A percentile compares a stretch with the other conserved stretches of the same genome.
Evolutionary conservation across 768 basidiomycete species (phyloP).

Genomic region (Neoboletus brunneissimus): DNA sequence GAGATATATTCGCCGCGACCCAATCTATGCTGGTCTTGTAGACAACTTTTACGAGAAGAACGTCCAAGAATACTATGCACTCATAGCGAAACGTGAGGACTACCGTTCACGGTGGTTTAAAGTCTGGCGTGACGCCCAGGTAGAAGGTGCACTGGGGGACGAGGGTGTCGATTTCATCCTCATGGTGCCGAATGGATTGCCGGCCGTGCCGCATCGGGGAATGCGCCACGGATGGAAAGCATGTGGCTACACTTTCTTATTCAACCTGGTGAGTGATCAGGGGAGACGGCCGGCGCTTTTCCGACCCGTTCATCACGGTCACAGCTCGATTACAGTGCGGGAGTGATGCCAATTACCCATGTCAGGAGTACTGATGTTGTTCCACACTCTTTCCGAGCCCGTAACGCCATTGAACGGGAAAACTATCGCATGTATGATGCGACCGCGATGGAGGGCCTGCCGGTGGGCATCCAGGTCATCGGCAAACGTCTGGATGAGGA

Average conservation of each 20-base stretch:
- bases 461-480: conserved; percentile 43
- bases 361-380: conserved; percentile 38
- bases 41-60: conserved; percentile 49
- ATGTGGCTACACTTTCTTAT: conserved; percentile 63
- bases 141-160: conserved; percentile 29
- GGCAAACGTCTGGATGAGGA: conserved; percentile 47
- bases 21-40: conserved; percentile 52
- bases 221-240: conserved; percentile 56
- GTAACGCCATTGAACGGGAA: conserved; percentile 39
- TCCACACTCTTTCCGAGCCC: conserved; percentile 20
- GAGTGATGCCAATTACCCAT: conserved; percentile 43
- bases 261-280: conserved; percentile 49
- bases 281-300: not conserved
- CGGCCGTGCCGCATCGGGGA: conserved; percentile 54
- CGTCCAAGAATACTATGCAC: conserved; percentile 47
- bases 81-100: conserved; percentile 44
- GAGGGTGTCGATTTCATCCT: conserved; percentile 59
- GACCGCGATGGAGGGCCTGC: conserved; percentile 42
- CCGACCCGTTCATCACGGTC: not conserved
- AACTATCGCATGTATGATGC: conserved; percentile 43
- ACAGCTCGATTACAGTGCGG: conserved; percentile 45
- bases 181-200: conserved; percentile 59
- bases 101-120: conserved; percentile 42
- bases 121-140: conserved; percentile 29
- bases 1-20: conserved; percentile 50